These are phyloP conservation scores for Goffeauzyma gilvescens DNA, from an alignment of 768 basidiomycete species.

Conservation along the genomic window DNA sequence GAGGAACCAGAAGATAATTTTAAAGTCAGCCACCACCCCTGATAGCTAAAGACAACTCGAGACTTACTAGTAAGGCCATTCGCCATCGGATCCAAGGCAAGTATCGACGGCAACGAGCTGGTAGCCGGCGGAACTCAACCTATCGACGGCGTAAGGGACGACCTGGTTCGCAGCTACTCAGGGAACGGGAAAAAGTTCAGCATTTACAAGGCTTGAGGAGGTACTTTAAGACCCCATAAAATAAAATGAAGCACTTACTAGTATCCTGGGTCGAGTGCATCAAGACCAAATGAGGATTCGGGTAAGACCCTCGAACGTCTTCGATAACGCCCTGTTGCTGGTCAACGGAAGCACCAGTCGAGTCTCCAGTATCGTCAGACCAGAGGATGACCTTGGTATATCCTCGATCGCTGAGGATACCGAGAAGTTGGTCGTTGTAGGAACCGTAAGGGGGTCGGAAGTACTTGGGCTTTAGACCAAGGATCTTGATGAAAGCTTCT, in stretches of 20 bases:
- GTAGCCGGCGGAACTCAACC: conserved; percentile 18
- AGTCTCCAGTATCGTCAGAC: conserved; percentile 23
- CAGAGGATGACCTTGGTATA: conserved; percentile 29
- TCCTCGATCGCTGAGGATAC: conserved; percentile 21
- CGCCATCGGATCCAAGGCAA: conserved; percentile 22
- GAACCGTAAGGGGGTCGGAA: conserved; percentile 30
- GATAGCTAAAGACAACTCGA: neutral
- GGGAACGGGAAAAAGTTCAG: conserved; percentile 1
- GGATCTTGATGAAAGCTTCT: conserved; percentile 27
- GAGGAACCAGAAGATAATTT: no score
- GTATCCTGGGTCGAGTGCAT: neutral
- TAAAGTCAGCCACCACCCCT: neutral
- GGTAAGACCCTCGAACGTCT: conserved; percentile 12
- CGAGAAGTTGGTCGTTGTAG: conserved; percentile 25
- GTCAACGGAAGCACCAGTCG: conserved; percentile 8
- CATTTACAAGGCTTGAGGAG: neutral
- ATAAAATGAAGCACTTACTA: neutral
- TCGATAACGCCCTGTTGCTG: conserved; percentile 17
- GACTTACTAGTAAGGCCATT: conserved; percentile 29
- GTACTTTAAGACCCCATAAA: neutral
- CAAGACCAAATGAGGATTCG: conserved; percentile 2
- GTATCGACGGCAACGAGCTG: conserved; percentile 29
- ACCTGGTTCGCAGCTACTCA: conserved; percentile 18
- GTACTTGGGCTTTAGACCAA: conserved; percentile 19
- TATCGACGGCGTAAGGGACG: conserved; percentile 17